A percentile compares a stretch with the other conserved stretches of the same genome.
These are phyloP conservation scores for Ceratocystis variospora DNA, from an alignment of 2,329 filamentous ascomycete species.

Conservation along the genomic window DNA sequence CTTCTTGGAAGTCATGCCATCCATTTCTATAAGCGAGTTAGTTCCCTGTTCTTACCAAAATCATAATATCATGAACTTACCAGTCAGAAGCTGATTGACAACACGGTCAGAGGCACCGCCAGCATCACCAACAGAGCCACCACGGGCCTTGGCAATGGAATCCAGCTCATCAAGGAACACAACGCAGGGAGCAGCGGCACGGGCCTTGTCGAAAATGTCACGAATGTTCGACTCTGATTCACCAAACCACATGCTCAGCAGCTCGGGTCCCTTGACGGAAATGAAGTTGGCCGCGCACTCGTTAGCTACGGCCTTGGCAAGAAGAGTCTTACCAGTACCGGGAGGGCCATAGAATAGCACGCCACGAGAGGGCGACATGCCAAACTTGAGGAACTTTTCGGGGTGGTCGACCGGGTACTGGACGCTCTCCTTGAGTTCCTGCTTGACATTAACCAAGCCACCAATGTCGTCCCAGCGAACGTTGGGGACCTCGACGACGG, in stretches of 20 bases:
- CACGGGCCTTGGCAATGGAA: slow-evolving; percentile 98
- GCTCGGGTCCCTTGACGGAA: slow-evolving; percentile 94
- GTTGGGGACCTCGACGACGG: slow-evolving; percentile 97
- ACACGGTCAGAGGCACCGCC: slow-evolving; percentile 98
- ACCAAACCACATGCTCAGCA: slow-evolving; percentile 99
- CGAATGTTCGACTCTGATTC: slow-evolving; percentile 99
- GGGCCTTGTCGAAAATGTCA: slow-evolving; percentile 99
- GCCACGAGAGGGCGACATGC: slow-evolving; percentile 92
- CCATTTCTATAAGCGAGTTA: slow-evolving; percentile 62
- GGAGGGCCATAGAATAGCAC: slow-evolving; percentile 97
- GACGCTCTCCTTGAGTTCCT: slow-evolving; percentile 96
- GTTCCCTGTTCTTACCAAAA: slow-evolving; percentile 22
- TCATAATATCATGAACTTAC: slow-evolving; percentile 36
- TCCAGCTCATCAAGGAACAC: slow-evolving; percentile 98
- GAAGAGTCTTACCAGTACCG: slow-evolving; percentile 99
- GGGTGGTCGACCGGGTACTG: slow-evolving; percentile 99
- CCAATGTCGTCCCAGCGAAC: slow-evolving; percentile 99
- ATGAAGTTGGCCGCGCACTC: slow-evolving; percentile 99
- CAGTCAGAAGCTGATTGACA: slow-evolving; percentile 96
- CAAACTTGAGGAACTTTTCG: slow-evolving; percentile 99
- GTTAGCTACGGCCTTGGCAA: slow-evolving; percentile 98
- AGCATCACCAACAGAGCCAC: slow-evolving; percentile 87
- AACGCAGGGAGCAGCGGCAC: slow-evolving; percentile 91
- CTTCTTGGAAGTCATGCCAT: slow-evolving; percentile 99
- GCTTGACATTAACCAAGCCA: slow-evolving; percentile 96